These are phyloP conservation scores for Plasmodium cynomolgi DNA, from an alignment of 169 alveolate species.

Conservation along the genomic window DNA sequence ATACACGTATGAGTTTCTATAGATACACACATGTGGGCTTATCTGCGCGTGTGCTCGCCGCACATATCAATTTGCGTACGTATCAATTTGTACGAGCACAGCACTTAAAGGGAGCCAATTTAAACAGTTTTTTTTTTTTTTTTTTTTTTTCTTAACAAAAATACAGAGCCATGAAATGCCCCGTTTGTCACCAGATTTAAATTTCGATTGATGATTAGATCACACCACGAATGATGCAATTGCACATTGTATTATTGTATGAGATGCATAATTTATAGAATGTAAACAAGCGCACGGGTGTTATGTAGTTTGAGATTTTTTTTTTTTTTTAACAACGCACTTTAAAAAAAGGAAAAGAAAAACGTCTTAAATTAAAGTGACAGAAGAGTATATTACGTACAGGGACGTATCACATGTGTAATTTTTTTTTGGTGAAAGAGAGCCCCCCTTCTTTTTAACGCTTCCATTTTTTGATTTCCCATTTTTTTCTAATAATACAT, in stretches of 20 bases:
- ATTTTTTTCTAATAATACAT: slow-evolving; percentile 29
- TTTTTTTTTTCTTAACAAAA: not conserved
- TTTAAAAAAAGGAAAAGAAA: not conserved
- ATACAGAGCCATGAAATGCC: not conserved
- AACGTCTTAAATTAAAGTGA: not conserved
- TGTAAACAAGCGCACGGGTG: not conserved
- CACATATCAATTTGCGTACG: not conserved
- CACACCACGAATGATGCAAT: not conserved
- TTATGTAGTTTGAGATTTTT: not conserved
- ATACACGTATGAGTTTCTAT: not conserved
- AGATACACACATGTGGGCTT: not conserved
- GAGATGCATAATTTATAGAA: not conserved
- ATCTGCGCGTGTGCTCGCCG: not conserved
- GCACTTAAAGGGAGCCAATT: not conserved
- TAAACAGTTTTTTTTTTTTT: not conserved
- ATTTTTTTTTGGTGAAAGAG: not conserved
- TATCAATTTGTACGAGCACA: not conserved
- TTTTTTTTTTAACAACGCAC: slow-evolving; percentile 11
- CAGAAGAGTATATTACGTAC: not conserved
- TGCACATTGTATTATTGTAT: not conserved
- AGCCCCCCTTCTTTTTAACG: not conserved
- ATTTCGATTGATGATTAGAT: not conserved
- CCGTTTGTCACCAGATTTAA: not conserved
- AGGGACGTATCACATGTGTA: not conserved
- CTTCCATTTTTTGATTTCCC: not conserved